A percentile compares a stretch with the other conserved stretches of the same genome.
Evolutionary conservation across 306 rosid genomes (phyloP).

Genomic region (Prunus fruticosa): DNA sequence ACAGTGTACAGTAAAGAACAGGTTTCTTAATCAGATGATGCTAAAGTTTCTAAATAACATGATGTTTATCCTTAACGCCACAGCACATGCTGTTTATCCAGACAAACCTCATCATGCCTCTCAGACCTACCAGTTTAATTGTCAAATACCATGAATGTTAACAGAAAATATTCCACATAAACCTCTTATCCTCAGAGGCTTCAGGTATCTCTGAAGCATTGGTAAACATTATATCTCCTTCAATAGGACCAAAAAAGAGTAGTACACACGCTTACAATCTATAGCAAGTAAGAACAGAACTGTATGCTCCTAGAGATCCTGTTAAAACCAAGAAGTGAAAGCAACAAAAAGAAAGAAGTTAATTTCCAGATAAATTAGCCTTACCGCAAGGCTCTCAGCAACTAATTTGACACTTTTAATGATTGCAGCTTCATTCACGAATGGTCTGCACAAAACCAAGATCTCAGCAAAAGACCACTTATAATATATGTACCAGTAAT

Average conservation of each 20-base stretch:
- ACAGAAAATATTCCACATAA: constrained; percentile 1
- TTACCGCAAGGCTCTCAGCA: constrained; percentile 96
- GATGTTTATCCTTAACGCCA: background rate
- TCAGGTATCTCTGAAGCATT: background rate
- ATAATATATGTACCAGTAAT: constrained; percentile 11
- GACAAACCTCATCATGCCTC: background rate
- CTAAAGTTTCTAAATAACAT: background rate
- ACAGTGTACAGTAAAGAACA: background rate
- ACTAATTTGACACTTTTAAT: constrained; percentile 81
- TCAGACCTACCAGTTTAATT: background rate
- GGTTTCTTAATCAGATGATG: background rate
- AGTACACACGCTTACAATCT: background rate
- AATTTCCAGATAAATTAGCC: constrained; percentile 17
- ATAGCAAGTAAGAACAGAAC: background rate
- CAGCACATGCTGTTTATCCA: background rate
- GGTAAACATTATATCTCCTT: background rate
- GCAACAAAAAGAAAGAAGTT: background rate
- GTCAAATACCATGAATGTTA: background rate
- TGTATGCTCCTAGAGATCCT: no score
- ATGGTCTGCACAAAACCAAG: constrained; percentile 55
- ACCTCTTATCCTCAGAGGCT: background rate
- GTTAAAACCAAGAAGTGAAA: background rate
- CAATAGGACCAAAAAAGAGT: background rate
- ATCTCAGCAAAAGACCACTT: constrained; percentile 33
- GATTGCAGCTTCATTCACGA: constrained; percentile 62